Conservation (phyloP, 78 protist genomes). For the Dictyostelium brefeldianum region DNA sequence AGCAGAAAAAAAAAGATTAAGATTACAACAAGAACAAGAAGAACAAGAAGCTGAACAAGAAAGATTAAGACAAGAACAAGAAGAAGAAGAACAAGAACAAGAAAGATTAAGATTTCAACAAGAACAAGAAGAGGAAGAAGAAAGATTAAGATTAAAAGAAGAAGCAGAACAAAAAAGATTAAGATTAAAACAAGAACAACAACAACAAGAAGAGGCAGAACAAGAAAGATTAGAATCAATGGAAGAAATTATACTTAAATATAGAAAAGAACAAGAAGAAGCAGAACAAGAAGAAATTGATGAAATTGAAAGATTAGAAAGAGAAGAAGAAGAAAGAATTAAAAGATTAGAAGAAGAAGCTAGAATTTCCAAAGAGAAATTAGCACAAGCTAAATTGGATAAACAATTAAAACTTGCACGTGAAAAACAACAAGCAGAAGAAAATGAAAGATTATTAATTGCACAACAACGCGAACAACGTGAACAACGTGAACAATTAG, state of each 20-base stretch:
- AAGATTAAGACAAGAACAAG: not conserved
- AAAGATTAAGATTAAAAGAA: not conserved
- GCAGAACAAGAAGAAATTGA: not conserved
- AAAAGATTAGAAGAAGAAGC: constrained; percentile 1
- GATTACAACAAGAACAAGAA: not conserved
- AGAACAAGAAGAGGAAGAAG: not conserved
- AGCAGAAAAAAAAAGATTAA: not conserved
- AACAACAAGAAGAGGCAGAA: not conserved
- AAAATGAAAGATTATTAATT: not conserved
- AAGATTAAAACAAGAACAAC: not conserved
- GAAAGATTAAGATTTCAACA: not conserved
- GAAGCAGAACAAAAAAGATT: not conserved
- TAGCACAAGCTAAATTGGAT: not conserved
- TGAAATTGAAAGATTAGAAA: not conserved
- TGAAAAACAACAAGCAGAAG: constrained; percentile 9
- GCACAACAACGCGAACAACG: too few relatives aligned
- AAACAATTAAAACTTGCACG: not conserved
- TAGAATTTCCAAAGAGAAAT: constrained; percentile 1
- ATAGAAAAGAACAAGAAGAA: not conserved
- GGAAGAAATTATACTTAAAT: not conserved
- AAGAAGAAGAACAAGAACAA: not conserved
- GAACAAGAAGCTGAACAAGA: not conserved
- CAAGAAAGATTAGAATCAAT: constrained; percentile 12
- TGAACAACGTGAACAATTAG: not conserved
- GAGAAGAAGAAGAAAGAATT: constrained; percentile 18